phyloP scores from a whole-genome alignment of 2,329 filamentous ascomycete genomes.

The Colletotrichum plurivorum region DNA sequence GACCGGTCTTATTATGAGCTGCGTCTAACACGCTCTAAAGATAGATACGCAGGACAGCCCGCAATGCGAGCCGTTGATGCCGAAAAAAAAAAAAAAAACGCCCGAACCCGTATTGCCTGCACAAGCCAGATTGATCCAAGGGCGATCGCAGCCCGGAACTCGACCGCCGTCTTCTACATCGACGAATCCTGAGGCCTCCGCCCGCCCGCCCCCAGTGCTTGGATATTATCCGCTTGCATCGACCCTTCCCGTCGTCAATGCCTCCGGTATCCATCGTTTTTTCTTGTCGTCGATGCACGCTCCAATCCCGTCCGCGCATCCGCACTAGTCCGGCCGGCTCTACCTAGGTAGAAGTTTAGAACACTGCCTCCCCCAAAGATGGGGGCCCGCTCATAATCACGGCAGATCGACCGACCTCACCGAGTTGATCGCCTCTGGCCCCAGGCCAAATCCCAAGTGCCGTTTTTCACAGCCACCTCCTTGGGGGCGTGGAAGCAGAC shows the following conservation, averaged over 20 bases:
- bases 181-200: not conserved
- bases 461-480: constrained; percentile 35
- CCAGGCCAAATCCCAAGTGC: constrained; percentile 2
- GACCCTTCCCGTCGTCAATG: not conserved
- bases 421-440: constrained; percentile 19
- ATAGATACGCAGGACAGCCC: not conserved
- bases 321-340: too few relatives aligned
- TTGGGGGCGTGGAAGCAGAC: constrained; percentile 1
- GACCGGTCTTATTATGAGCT: not conserved
- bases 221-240: too few relatives aligned
- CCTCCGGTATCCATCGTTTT: not conserved
- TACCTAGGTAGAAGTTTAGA: not conserved
- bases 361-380: not conserved
- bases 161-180: not conserved
- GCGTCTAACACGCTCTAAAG: not conserved
- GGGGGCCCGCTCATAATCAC: not conserved
- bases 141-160: not conserved
- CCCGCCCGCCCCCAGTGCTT: too few relatives aligned
- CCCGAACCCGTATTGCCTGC: not conserved
- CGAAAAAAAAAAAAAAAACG: not conserved
- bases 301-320: too few relatives aligned
- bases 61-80: not conserved
- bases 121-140: not conserved
- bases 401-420: constrained; percentile 30
- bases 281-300: too few relatives aligned